Base-by-base conservation (phyloP, 148 eudicot genomes). In the Agrostemma githago region DNA sequence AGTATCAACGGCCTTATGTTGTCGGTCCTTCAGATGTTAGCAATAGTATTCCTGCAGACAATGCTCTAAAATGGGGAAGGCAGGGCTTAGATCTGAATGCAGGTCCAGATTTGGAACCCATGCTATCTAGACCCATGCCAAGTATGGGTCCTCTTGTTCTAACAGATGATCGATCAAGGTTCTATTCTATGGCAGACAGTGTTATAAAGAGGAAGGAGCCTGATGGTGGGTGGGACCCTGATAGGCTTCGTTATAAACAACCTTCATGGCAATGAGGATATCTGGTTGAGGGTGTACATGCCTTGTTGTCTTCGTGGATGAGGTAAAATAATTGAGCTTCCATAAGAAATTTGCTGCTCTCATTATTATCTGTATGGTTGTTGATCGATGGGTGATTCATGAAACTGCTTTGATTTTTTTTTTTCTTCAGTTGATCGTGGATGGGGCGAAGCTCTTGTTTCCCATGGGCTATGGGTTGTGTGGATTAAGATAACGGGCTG, bases 51-150 rank as follows among this genome's bases (percentile, higher is more conserved):
- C 85, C 63, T 37, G 63, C 72, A 57, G 97, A 89, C 15, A 84
- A 75, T 72, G 79, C 82, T 62, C 77, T 61, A 70, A 89, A 83
- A 75, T 86, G 89, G 90, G 89, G 82, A 59, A 83, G 84, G 66
- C 94, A 86, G 53, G 94, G 85, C 75, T 77, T 93, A 21, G 98
- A 93, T 79, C 87, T 93, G 8, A 93, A 93, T 83, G 75, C 86
- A 12, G 98, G 98, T 37, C 93, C 92, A 57, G 88, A 85, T 67
- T 64, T 69, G 53, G 59, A 56, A 15, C 74, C 88, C 21, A 38
- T 81, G n/a, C 71, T 83, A 19, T 72, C 86, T 6, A 86, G 94
- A 68, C 90, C 84, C 53, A 77, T 80, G 5, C 73, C 93, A n/a
- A 80, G 75, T 72, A 60, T 82, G 70, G 73, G 81, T 78, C 83